These are phyloP conservation scores for Annulohypoxylon stygium DNA, from an alignment of 495 filamentous ascomycete species.

Conservation along the genomic window DNA sequence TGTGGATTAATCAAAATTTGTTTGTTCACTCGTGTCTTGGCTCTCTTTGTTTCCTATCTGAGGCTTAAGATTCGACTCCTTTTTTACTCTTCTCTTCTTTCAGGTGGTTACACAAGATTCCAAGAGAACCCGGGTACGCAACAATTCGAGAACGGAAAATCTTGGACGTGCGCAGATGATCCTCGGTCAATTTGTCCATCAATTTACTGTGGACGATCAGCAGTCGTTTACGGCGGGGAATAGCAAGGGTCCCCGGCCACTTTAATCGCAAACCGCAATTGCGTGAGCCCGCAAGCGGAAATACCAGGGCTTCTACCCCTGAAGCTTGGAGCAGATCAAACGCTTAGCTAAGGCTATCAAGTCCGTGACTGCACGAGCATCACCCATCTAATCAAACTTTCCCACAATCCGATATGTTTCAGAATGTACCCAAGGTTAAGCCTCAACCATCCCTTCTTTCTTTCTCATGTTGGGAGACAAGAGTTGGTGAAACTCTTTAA, in stretches of 20 bases:
- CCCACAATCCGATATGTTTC: constrained; percentile 43
- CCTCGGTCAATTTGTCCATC: constrained; percentile 42
- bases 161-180: constrained; percentile 32
- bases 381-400: constrained; percentile 46
- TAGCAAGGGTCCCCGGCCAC: constrained; percentile 31
- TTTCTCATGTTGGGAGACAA: constrained; percentile 5
- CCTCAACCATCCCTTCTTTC: constrained; percentile 39
- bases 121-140: constrained; percentile 22
- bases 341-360: constrained; percentile 40
- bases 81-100: background rate
- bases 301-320: constrained; percentile 38
- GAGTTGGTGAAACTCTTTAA: constrained; percentile 29
- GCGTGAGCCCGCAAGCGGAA: constrained; percentile 46
- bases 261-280: constrained; percentile 43
- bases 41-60: background rate
- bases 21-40: constrained; percentile 2
- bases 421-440: constrained; percentile 29
- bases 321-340: constrained; percentile 46
- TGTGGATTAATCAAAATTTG: background rate
- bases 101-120: constrained; percentile 22
- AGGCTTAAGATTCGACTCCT: constrained; percentile 4
- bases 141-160: constrained; percentile 31
- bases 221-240: constrained; percentile 35
- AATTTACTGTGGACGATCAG: constrained; percentile 33
- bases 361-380: constrained; percentile 42